phyloP scores from a whole-genome alignment of 495 filamentous ascomycete species.

The Xylaria palmicola region DNA sequence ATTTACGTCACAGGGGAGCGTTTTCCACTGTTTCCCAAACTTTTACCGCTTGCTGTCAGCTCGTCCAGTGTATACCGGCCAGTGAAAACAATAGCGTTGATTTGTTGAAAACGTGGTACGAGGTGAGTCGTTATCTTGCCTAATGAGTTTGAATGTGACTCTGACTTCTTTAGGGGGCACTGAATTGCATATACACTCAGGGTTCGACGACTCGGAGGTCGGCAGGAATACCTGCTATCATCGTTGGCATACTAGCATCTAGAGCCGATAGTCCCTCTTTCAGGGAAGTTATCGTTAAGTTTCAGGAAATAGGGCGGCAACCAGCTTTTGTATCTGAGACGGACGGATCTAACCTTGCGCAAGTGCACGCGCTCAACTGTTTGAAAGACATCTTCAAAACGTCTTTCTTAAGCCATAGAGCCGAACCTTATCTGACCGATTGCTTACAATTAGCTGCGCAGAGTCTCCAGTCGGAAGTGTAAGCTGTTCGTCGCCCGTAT shows the following conservation, averaged over 20 bases:
- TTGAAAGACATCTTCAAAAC: slow-evolving; percentile 84
- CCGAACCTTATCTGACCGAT: slow-evolving; percentile 68
- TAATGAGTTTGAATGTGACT: neutral
- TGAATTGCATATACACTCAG: slow-evolving; percentile 64
- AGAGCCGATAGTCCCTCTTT: slow-evolving; percentile 50
- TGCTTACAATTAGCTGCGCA: slow-evolving; percentile 71
- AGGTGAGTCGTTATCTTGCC: slow-evolving; percentile 45
- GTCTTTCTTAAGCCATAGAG: slow-evolving; percentile 61
- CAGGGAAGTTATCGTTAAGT: slow-evolving; percentile 47
- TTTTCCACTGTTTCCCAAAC: slow-evolving; percentile 91
- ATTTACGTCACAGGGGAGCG: slow-evolving; percentile 84
- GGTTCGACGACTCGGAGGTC: slow-evolving; percentile 85
- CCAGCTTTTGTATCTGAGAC: slow-evolving; percentile 50
- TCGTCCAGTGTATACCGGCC: slow-evolving; percentile 44
- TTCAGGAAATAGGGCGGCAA: slow-evolving; percentile 55
- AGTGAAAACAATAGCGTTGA: slow-evolving; percentile 29
- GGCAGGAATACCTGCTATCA: slow-evolving; percentile 83
- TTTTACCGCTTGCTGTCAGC: slow-evolving; percentile 73
- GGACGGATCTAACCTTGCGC: slow-evolving; percentile 69
- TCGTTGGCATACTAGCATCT: slow-evolving; percentile 71
- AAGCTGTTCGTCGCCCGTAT: slow-evolving; percentile 46
- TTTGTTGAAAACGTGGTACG: slow-evolving; percentile 63
- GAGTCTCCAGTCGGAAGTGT: slow-evolving; percentile 63
- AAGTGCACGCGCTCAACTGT: slow-evolving; percentile 93
- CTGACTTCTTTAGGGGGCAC: slow-evolving; percentile 48